A percentile compares a stretch with the other conserved stretches of the same genome.
Conservation (phyloP, 73 alveolate genomes). For the Stentor coeruleus region DNA sequence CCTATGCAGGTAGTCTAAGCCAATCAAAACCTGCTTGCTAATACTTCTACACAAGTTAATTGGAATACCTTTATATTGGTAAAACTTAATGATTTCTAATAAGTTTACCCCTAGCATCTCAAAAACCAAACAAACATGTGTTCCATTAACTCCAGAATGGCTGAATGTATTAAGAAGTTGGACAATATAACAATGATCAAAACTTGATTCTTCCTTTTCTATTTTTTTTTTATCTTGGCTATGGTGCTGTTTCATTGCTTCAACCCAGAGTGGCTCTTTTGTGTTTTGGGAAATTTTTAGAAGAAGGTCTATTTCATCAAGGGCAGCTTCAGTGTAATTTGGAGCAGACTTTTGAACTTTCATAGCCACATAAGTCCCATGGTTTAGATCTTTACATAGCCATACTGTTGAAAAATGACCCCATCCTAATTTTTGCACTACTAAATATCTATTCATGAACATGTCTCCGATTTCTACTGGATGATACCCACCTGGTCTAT, state of each 20-base stretch:
- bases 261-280: constrained; percentile 38
- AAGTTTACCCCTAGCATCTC: constrained; percentile 98
- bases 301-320: constrained; percentile 89
- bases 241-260: background rate
- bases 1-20: constrained; percentile 95
- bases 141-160: constrained; percentile 88
- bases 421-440: constrained; percentile 90
- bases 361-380: constrained; percentile 87
- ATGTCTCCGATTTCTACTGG: constrained; percentile 96
- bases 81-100: constrained; percentile 81
- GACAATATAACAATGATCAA: constrained; percentile 83
- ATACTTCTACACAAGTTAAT: constrained; percentile 44
- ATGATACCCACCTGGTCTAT: constrained; percentile 94
- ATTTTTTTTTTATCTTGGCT: constrained; percentile 1
- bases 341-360: constrained; percentile 89
- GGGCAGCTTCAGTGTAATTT: constrained; percentile 92
- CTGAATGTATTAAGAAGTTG: constrained; percentile 84
- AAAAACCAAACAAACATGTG: constrained; percentile 93
- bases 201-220: constrained; percentile 34
- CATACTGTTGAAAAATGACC: constrained; percentile 96
- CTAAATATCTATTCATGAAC: constrained; percentile 77
- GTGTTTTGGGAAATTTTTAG: constrained; percentile 79
- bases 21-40: constrained; percentile 91
- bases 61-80: constrained; percentile 50
- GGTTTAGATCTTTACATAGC: constrained; percentile 83